phyloP scores from a whole-genome alignment of 768 basidiomycete species.

The Kwoniella heveanensis region DNA sequence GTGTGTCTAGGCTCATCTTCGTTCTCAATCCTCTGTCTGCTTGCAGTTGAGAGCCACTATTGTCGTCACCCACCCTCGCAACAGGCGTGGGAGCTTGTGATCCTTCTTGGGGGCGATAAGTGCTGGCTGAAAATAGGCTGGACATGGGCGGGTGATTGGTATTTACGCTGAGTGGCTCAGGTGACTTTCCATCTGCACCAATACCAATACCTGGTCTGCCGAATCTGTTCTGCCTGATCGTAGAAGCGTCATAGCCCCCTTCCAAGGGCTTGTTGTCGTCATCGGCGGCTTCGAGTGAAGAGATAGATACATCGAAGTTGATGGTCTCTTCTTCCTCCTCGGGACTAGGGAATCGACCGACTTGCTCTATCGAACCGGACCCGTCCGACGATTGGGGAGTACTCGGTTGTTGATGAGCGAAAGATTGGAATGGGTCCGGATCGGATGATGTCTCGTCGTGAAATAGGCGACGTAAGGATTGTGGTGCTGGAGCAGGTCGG shows the following conservation, averaged over 20 bases:
- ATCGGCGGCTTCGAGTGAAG: neutral
- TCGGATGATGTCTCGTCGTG: conserved; percentile 58
- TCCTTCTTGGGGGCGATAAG: neutral
- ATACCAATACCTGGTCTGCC: neutral
- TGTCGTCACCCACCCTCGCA: conserved; percentile 1
- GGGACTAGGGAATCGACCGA: conserved; percentile 32
- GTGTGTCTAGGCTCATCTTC: conserved; percentile 37
- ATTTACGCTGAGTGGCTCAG: neutral
- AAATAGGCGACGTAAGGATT: conserved; percentile 77
- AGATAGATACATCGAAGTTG: neutral
- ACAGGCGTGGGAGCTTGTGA: conserved; percentile 19
- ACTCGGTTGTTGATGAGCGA: conserved; percentile 41
- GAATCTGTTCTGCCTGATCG: conserved; percentile 18
- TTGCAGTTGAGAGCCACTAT: conserved; percentile 14
- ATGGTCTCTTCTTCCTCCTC: conserved; percentile 23
- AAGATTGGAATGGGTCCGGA: conserved; percentile 46
- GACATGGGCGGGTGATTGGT: neutral
- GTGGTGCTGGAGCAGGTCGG: conserved; percentile 71
- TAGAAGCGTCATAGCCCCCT: conserved; percentile 26
- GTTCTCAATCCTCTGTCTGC: conserved; percentile 7
- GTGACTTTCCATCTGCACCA: conserved; percentile 6
- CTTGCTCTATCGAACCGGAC: conserved; percentile 32
- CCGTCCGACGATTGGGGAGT: conserved; percentile 43
- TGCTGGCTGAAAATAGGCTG: neutral
- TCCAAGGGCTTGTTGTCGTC: neutral